Conservation (phyloP, 306 rosid genomes). For the Sphenostylis stenocarpa region DNA sequence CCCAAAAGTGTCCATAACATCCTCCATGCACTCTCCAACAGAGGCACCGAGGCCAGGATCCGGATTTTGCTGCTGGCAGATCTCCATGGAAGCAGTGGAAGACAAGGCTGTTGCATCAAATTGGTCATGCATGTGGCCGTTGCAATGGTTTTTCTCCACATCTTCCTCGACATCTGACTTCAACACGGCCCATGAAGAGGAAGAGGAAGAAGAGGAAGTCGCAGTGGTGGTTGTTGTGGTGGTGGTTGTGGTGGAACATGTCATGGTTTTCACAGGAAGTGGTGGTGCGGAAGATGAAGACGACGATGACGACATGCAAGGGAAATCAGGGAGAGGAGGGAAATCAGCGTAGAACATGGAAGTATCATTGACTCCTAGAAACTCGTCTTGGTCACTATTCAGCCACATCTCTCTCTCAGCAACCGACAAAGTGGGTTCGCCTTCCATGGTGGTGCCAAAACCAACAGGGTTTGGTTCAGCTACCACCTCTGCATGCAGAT, state of each 20-base stretch:
- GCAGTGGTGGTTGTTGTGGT: constrained; percentile 39
- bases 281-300: constrained; percentile 58
- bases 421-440: constrained; percentile 26
- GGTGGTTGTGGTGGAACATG: constrained; percentile 38
- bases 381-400: constrained; percentile 41
- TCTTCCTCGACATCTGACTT: constrained; percentile 56
- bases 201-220: constrained; percentile 56
- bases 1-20: constrained; percentile 81
- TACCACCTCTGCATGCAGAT: constrained; percentile 63
- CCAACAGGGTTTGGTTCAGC: constrained; percentile 24
- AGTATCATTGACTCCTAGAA: constrained; percentile 47
- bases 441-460: constrained; percentile 35
- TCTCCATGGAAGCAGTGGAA: constrained; percentile 71
- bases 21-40: constrained; percentile 55
- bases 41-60: not conserved
- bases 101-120: constrained; percentile 40
- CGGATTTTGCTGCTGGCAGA: constrained; percentile 35
- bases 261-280: constrained; percentile 43
- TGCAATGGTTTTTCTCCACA: constrained; percentile 22
- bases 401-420: constrained; percentile 63
- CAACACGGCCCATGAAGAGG: constrained; percentile 80
- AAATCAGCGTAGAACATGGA: constrained; percentile 76
- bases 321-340: constrained; percentile 77
- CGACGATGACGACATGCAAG: constrained; percentile 96
- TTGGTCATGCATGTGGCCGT: constrained; percentile 20